These are phyloP conservation scores for Lecanicillium sp. DNA, from an alignment of 2,329 filamentous ascomycete genomes.

Conservation along the genomic window DNA sequence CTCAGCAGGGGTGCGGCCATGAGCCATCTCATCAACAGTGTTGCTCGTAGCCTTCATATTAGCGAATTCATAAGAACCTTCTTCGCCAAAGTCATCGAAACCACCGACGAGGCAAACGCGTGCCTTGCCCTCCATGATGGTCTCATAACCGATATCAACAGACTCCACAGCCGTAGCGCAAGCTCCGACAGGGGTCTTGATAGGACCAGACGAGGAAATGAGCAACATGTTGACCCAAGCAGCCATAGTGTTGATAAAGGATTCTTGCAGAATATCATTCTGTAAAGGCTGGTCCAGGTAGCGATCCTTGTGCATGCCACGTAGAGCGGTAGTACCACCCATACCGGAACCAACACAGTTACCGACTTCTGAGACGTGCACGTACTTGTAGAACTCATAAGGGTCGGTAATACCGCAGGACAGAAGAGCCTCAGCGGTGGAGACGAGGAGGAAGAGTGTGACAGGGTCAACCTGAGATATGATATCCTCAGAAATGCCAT, in stretches of 20 bases:
- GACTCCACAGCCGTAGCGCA: constrained; percentile 97
- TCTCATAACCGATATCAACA: constrained; percentile 95
- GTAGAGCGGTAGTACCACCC: constrained; percentile 84
- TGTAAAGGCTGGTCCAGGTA: constrained; percentile 95
- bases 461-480: constrained; percentile 96
- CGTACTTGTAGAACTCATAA: constrained; percentile 99
- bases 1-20: constrained; percentile 89
- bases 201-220: constrained; percentile 91
- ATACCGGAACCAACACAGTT: constrained; percentile 99
- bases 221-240: constrained; percentile 99
- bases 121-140: constrained; percentile 96
- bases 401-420: constrained; percentile 95
- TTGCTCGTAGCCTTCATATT: constrained; percentile 99
- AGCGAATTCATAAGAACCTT: constrained; percentile 98
- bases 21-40: constrained; percentile 89
- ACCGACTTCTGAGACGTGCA: constrained; percentile 94
- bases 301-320: constrained; percentile 97
- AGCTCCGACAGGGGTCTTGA: constrained; percentile 97
- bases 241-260: constrained; percentile 99
- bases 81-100: constrained; percentile 98
- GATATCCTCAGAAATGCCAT: constrained; percentile 95
- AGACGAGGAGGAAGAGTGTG: constrained; percentile 89
- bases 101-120: constrained; percentile 96
- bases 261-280: constrained; percentile 98
- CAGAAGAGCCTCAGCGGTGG: constrained; percentile 83